phyloP scores from a whole-genome alignment of 164 flowering plant species.

The Tetrastigma voinierianum region DNA sequence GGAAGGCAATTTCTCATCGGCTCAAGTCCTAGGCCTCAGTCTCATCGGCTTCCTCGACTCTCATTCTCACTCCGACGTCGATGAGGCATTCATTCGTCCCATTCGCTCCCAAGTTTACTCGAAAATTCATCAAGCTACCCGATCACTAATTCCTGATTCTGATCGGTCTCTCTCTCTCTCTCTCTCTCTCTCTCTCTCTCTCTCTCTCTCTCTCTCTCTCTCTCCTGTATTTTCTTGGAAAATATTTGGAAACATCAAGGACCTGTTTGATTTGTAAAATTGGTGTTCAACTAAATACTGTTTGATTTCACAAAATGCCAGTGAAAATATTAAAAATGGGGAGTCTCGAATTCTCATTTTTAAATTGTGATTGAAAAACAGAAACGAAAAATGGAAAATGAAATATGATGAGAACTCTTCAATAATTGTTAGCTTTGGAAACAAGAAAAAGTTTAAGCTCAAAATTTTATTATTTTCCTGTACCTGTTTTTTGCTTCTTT shows the following conservation, averaged over 20 bases:
- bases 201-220: not conserved
- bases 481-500: too few relatives aligned
- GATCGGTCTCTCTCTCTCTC: conserved; percentile 54
- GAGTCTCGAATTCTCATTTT: too few relatives aligned
- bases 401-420: not conserved
- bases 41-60: conserved; percentile 95
- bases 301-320: too few relatives aligned
- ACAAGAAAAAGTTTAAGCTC: too few relatives aligned
- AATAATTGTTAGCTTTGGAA: not conserved
- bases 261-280: not conserved
- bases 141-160: conserved; percentile 58
- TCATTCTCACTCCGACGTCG: conserved; percentile 40
- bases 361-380: too few relatives aligned
- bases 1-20: conserved; percentile 60
- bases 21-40: conserved; percentile 64
- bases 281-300: too few relatives aligned
- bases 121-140: conserved; percentile 53
- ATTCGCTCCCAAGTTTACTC: conserved; percentile 60
- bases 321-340: too few relatives aligned
- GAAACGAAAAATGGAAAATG: not conserved
- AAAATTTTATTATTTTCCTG: too few relatives aligned
- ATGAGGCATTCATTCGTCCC: conserved; percentile 56
- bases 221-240: not conserved
- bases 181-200: not conserved
- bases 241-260: too few relatives aligned